phyloP scores from a whole-genome alignment of 305 asterid genomes.

The Fraxinus albicans region DNA sequence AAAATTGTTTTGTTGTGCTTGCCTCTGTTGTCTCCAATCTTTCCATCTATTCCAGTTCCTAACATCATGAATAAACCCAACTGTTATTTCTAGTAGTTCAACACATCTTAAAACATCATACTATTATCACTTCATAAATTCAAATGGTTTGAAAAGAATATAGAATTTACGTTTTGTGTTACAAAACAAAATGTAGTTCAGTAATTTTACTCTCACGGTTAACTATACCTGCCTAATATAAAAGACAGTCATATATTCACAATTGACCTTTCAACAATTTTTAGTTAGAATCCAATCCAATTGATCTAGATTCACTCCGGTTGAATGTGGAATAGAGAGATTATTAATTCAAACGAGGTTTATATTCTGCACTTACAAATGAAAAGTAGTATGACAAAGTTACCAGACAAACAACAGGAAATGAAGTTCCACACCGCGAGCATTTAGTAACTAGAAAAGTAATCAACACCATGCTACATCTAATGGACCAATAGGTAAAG shows the following conservation, averaged over 20 bases:
- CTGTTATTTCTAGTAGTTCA: background rate
- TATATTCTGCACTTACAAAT: background rate
- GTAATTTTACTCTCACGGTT: background rate
- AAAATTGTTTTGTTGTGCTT: constrained; percentile 36
- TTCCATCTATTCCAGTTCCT: constrained; percentile 87
- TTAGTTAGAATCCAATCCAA: background rate
- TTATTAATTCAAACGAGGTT: background rate
- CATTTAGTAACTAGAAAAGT: background rate
- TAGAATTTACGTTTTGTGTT: background rate
- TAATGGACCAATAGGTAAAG: background rate
- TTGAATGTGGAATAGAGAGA: background rate
- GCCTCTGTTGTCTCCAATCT: constrained; percentile 58
- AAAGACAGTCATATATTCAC: background rate
- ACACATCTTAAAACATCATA: background rate
- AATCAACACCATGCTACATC: background rate
- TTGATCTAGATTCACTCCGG: background rate
- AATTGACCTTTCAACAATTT: background rate
- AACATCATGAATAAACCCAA: background rate
- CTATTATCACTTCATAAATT: background rate
- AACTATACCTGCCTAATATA: background rate
- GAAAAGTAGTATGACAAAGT: background rate
- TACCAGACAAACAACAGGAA: background rate
- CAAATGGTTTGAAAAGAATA: background rate
- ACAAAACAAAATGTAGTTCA: background rate
- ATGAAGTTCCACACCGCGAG: background rate